Base-by-base conservation (phyloP, 176 grass and related monocot genomes). In the Rhipidocladum racemiflorum region DNA sequence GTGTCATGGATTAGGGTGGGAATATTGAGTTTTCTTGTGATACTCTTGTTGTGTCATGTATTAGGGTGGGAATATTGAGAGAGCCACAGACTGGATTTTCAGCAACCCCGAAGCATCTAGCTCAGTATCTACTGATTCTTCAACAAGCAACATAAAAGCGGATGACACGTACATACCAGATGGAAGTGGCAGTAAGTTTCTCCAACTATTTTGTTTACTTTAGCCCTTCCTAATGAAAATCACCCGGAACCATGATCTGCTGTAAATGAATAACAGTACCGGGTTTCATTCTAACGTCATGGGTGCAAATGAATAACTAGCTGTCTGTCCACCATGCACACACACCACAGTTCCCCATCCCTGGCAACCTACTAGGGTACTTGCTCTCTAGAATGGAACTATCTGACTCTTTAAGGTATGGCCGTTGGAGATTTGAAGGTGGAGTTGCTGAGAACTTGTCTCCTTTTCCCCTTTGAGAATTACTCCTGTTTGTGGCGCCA, bases 21-120 rank as follows among this genome's bases (percentile, higher is more conserved):
- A 35, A 35, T 35, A 35, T 35, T n/a, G n/a, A n/a, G n/a, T 68
- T 72, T 23, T 88, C 13, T 11, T 71, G 20, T 76, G 78, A 68
- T 60, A 56, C 39, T 78, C 43, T 29, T 79, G 18, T 42, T 68
- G 46, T 82, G 32, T 85, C 73, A n/a, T 78, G 5, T 60, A 32
- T 74, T 81, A 98, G 96, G 96, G 90, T 64, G 96, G 96, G 45
- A 90, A 90, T 81, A 98, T 98, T 4, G 96, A 98, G 85, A 91
- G 85, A 79, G 96, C 96, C 24, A 98, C 96, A 34, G 92, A 98
- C 55, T 98, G 96, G 96, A 93, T 98, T 81, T 90, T 98, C 82
- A 95, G 65, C 79, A 71, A 93, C 20, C 96, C 90, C 3, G 92
- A 95, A 76, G 92, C 82, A 35, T 90, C 89, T 3, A 84, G 69